phyloP scores from a whole-genome alignment of 257 asterid genomes.

The Solanum tarapatanum region DNA sequence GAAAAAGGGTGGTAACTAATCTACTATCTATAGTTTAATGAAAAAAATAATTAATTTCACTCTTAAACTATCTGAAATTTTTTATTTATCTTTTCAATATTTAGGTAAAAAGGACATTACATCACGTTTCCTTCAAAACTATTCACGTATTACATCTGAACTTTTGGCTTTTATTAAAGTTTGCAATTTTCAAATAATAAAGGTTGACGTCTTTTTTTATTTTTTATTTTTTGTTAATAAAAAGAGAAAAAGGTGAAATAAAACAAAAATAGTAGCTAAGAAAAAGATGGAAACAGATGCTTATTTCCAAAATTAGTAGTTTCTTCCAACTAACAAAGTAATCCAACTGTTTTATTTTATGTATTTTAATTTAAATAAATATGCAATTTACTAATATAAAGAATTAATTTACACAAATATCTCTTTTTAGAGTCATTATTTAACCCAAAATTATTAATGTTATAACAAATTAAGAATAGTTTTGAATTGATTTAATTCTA shows the following conservation, averaged over 20 bases:
- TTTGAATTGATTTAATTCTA: background rate
- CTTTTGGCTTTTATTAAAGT: background rate
- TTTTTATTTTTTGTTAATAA: background rate
- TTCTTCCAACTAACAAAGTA: background rate
- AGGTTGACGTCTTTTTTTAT: background rate
- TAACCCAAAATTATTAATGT: too few relatives aligned
- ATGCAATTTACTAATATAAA: background rate
- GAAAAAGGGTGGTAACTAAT: too few relatives aligned
- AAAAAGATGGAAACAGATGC: background rate
- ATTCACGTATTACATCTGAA: background rate
- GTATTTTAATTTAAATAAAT: background rate
- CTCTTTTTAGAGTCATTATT: background rate
- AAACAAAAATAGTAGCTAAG: background rate
- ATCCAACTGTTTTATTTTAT: background rate
- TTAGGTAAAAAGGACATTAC: background rate
- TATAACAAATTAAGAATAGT: background rate
- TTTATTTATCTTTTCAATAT: background rate
- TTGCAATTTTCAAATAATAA: background rate
- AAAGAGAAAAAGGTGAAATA: background rate
- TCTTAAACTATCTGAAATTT: too few relatives aligned
- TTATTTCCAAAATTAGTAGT: background rate
- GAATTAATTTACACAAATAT: background rate
- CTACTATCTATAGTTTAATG: too few relatives aligned
- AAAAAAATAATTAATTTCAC: too few relatives aligned
- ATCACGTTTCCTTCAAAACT: background rate